These are phyloP conservation scores for Euphorbia peplus DNA, from an alignment of 345 rosid species.

Conservation along the genomic window DNA sequence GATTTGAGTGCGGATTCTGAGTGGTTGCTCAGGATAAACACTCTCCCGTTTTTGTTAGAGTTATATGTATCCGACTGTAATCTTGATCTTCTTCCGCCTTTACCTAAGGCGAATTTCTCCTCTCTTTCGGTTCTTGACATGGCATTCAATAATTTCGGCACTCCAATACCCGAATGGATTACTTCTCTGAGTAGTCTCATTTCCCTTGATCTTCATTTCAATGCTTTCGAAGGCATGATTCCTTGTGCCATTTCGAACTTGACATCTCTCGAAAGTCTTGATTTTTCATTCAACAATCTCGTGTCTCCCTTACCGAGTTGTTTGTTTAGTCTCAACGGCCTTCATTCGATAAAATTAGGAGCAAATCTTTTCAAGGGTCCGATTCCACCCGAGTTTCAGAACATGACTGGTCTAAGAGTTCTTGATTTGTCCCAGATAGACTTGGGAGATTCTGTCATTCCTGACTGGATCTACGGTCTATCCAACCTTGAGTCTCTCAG, in stretches of 20 bases:
- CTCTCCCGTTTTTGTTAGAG: constrained; percentile 19
- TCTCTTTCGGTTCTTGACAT: constrained; percentile 28
- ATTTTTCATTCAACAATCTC: background rate
- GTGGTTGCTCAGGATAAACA: constrained; percentile 9
- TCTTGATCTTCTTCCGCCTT: background rate
- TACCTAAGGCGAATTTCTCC: constrained; percentile 12
- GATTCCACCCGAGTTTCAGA: constrained; percentile 1
- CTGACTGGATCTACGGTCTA: constrained; percentile 2
- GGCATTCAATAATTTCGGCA: constrained; percentile 1
- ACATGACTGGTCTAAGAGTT: background rate
- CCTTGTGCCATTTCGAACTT: constrained; percentile 2
- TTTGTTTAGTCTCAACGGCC: background rate
- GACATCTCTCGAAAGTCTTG: background rate
- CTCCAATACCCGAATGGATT: background rate
- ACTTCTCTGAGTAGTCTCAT: background rate
- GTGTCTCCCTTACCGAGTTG: background rate
- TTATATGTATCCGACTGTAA: constrained; percentile 13
- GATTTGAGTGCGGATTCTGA: constrained; percentile 14
- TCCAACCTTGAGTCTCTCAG: background rate
- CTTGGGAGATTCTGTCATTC: background rate
- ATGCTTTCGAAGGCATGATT: background rate
- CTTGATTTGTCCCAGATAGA: background rate
- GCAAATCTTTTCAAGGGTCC: constrained; percentile 2
- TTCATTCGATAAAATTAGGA: background rate
- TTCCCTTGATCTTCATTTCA: background rate